Conservation (phyloP, 225 moss, liverwort and hornwort genomes). For the Physcomitrellopsis africana region DNA sequence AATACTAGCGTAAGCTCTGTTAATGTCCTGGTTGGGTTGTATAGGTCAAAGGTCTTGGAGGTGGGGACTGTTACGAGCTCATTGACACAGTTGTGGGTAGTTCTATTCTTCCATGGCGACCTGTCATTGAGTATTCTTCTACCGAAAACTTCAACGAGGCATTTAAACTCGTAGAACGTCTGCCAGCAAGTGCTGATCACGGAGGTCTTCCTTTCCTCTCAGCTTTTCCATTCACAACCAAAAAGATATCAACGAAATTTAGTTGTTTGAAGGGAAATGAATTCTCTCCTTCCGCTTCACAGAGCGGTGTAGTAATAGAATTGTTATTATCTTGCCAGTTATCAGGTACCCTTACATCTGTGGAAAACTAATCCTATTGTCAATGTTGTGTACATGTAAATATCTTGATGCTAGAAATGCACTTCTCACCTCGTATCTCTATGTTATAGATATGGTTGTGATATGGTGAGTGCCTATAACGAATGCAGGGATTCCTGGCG, state of each 20-base stretch:
- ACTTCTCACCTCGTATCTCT: slow-evolving; percentile 10
- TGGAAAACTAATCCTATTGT: slow-evolving; percentile 2
- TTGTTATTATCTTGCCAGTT: neutral
- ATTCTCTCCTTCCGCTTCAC: slow-evolving; percentile 6
- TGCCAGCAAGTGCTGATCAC: slow-evolving; percentile 50
- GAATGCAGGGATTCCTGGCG: slow-evolving; percentile 52
- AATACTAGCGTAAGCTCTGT: slow-evolving; percentile 14
- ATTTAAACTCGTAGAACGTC: slow-evolving; percentile 41
- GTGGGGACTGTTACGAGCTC: slow-evolving; percentile 75
- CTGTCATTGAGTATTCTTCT: slow-evolving; percentile 43
- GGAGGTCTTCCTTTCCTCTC: slow-evolving; percentile 32
- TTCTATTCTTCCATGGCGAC: slow-evolving; percentile 59
- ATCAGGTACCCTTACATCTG: neutral
- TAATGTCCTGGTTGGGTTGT: slow-evolving; percentile 27
- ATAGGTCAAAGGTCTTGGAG: slow-evolving; percentile 59
- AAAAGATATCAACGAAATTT: neutral
- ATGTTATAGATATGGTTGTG: neutral
- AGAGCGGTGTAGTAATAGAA: slow-evolving; percentile 13
- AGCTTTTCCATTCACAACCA: slow-evolving; percentile 23
- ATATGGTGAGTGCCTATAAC: slow-evolving; percentile 18
- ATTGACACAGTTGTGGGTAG: slow-evolving; percentile 70
- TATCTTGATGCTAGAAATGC: slow-evolving; percentile 20
- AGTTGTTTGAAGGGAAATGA: neutral
- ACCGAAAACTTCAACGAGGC: slow-evolving; percentile 44
- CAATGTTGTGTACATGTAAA: slow-evolving; percentile 12